These are phyloP conservation scores for Botrytis fabae DNA, from an alignment of 2,329 filamentous ascomycete genomes.

Conservation along the genomic window DNA sequence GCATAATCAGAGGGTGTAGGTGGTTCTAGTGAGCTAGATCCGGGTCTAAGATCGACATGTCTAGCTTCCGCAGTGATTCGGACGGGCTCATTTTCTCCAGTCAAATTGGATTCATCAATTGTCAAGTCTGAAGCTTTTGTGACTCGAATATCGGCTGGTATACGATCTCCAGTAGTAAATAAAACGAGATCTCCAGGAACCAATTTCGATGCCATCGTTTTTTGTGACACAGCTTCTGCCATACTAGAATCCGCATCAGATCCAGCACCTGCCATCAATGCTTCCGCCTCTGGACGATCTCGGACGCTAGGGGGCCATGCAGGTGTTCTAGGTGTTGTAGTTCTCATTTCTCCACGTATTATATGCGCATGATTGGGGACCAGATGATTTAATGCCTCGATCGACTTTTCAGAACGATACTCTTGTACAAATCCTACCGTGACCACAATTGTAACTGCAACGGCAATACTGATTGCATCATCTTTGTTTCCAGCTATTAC, in stretches of 20 bases:
- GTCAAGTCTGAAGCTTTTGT: conserved; percentile 86
- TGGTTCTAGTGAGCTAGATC: conserved; percentile 38
- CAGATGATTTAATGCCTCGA: conserved; percentile 89
- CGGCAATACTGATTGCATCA: conserved; percentile 91
- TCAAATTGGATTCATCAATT: conserved; percentile 95
- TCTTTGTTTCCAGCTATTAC: conserved; percentile 90
- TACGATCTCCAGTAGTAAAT: conserved; percentile 93
- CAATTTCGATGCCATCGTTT: conserved; percentile 81
- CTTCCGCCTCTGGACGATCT: conserved; percentile 33
- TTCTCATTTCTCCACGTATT: conserved; percentile 57
- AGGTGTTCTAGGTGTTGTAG: conserved; percentile 34
- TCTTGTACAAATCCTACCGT: conserved; percentile 96
- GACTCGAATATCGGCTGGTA: conserved; percentile 93
- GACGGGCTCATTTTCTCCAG: conserved; percentile 93
- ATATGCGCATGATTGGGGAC: conserved; percentile 95
- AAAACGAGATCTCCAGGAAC: conserved; percentile 91
- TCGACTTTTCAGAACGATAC: conserved; percentile 94
- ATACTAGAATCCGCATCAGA: conserved; percentile 54
- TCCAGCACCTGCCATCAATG: conserved; percentile 30
- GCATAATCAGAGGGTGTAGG: conserved; percentile 58
- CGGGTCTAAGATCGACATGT: conserved; percentile 39
- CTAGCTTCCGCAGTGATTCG: conserved; percentile 69
- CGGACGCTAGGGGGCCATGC: conserved; percentile 51
- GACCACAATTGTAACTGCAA: conserved; percentile 96
- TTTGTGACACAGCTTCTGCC: conserved; percentile 68